Percentiles rank a stretch among this genome's conserved stretches.
phyloP scores from a whole-genome alignment of 2,329 filamentous ascomycete genomes.

The Epichloe uncinata region DNA sequence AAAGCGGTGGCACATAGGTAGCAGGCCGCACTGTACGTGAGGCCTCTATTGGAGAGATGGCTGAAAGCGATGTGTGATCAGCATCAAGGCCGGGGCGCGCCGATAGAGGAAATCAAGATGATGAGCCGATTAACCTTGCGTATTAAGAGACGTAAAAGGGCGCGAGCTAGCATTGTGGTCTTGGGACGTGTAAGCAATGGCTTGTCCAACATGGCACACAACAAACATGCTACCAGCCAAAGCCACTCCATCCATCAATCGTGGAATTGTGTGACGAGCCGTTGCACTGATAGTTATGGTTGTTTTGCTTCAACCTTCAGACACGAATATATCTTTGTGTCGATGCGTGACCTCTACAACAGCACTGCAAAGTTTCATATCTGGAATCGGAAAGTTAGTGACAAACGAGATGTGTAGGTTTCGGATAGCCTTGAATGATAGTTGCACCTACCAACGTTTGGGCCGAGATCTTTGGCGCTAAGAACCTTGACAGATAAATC shows the following conservation, averaged over 20 bases:
- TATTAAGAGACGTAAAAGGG: neutral
- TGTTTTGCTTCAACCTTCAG: conserved; percentile 26
- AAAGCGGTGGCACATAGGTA: neutral
- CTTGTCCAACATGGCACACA: neutral
- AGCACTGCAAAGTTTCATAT: conserved; percentile 60
- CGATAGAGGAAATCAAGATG: neutral
- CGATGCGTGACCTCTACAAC: conserved; percentile 80
- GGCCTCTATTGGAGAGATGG: neutral
- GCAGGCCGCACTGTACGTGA: neutral
- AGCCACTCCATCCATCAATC: neutral
- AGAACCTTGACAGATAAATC: conserved; percentile 62
- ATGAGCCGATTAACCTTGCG: neutral
- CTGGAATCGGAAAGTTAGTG: conserved; percentile 27
- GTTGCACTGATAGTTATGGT: neutral
- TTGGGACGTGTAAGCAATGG: neutral
- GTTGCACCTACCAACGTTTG: conserved; percentile 47
- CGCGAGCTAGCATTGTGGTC: neutral
- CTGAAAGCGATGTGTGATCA: neutral
- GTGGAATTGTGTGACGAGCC: neutral
- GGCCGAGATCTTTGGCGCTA: conserved; percentile 55
- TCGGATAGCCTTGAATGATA: neutral
- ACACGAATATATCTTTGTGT: conserved; percentile 64
- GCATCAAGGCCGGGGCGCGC: neutral
- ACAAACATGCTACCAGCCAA: neutral
- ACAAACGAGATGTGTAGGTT: no score